Evolutionary conservation across 148 eudicot species (phyloP).

Genomic region (Camellia japonica): DNA sequence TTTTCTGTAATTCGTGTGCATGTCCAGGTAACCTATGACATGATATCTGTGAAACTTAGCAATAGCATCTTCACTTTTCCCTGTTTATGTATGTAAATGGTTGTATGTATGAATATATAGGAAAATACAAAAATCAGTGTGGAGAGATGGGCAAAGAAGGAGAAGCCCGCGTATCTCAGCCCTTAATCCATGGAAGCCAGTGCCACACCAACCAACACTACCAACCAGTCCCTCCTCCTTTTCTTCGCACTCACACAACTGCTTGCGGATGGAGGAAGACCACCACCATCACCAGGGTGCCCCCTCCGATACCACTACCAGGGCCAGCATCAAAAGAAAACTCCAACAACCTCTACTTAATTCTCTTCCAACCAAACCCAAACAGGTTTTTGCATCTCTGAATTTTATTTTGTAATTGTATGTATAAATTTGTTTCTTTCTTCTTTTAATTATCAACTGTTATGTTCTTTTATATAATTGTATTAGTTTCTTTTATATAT

Average conservation of each 20-base stretch:
- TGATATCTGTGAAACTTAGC: neutral
- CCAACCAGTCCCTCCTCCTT: neutral
- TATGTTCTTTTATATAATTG: too few relatives aligned
- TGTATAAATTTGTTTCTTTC: neutral
- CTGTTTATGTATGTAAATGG: too few relatives aligned
- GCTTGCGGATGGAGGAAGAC: neutral
- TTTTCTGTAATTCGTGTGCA: neutral
- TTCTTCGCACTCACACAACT: neutral
- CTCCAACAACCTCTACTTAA: slow-evolving; percentile 1
- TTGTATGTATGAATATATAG: slow-evolving; percentile 1
- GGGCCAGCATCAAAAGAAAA: slow-evolving; percentile 26
- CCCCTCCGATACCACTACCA: neutral
- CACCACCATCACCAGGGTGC: neutral
- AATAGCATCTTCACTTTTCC: too few relatives aligned
- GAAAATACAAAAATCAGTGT: slow-evolving; percentile 15
- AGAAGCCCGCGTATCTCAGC: slow-evolving; percentile 46
- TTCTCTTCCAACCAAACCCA: neutral
- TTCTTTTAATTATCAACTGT: neutral
- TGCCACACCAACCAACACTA: slow-evolving; percentile 2
- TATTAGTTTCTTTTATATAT: too few relatives aligned
- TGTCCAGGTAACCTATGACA: slow-evolving; percentile 11
- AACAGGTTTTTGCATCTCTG: neutral
- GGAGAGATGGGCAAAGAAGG: slow-evolving; percentile 29
- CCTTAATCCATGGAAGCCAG: slow-evolving; percentile 15
- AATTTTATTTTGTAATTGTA: neutral